A percentile compares a stretch with the other conserved stretches of the same genome.
These are phyloP conservation scores for Naganishia vaughanmartiniae DNA, from an alignment of 768 basidiomycete genomes.

Conservation along the genomic window DNA sequence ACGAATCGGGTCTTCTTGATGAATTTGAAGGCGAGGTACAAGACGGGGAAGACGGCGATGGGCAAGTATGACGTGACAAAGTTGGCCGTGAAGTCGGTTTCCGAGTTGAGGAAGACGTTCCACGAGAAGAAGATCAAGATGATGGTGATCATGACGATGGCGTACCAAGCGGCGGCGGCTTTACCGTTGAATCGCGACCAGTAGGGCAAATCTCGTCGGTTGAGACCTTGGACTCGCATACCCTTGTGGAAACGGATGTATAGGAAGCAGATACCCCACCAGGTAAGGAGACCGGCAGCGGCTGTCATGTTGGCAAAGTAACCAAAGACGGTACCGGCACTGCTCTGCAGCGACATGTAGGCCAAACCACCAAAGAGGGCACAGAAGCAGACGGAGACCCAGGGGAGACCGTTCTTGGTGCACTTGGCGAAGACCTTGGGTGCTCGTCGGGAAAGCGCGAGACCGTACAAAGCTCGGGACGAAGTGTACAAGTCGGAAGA, in stretches of 20 bases:
- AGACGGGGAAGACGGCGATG: conserved; percentile 59
- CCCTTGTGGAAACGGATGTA: conserved; percentile 83
- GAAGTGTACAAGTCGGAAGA: conserved; percentile 85
- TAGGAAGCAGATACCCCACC: conserved; percentile 73
- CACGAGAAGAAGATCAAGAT: conserved; percentile 51
- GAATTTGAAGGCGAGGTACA: conserved; percentile 65
- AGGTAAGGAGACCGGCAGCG: conserved; percentile 62
- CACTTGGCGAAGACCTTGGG: conserved; percentile 74
- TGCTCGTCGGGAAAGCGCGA: conserved; percentile 75
- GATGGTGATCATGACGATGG: conserved; percentile 46
- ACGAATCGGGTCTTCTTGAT: conserved; percentile 58
- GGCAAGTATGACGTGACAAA: conserved; percentile 79
- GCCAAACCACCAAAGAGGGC: conserved; percentile 62
- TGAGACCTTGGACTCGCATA: conserved; percentile 72
- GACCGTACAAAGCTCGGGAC: conserved; percentile 72
- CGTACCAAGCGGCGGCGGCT: conserved; percentile 52
- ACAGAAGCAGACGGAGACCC: conserved; percentile 67
- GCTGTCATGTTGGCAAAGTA: conserved; percentile 75
- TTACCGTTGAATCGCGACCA: conserved; percentile 59
- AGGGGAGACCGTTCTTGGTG: conserved; percentile 71
- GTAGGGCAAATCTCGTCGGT: conserved; percentile 71
- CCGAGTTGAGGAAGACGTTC: conserved; percentile 54
- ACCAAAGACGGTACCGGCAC: conserved; percentile 70
- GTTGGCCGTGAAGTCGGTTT: conserved; percentile 50
- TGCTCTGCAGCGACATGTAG: conserved; percentile 71